Percentiles rank a stretch among this genome's conserved stretches.
These are phyloP conservation scores for Penicillium arizonense DNA, from an alignment of 495 filamentous ascomycete genomes.

Conservation along the genomic window DNA sequence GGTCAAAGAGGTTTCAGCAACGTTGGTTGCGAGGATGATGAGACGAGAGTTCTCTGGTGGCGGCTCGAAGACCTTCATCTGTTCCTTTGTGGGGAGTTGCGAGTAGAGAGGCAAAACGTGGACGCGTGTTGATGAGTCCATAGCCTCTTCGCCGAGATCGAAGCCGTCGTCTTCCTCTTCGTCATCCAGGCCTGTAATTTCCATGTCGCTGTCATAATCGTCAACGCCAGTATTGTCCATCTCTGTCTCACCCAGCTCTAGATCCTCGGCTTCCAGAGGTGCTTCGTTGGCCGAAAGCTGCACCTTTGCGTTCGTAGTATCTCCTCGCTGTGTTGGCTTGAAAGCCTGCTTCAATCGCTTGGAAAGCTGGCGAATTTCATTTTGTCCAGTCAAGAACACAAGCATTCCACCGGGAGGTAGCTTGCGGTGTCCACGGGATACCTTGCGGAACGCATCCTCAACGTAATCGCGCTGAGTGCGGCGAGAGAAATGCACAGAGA, in stretches of 20 bases:
- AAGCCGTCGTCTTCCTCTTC: constrained; percentile 59
- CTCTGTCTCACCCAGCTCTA: constrained; percentile 71
- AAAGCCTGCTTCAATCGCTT: constrained; percentile 76
- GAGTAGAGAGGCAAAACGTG: constrained; percentile 93
- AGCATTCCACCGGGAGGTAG: constrained; percentile 90
- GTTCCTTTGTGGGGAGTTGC: constrained; percentile 88
- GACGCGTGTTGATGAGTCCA: constrained; percentile 66
- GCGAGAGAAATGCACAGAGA: constrained; percentile 85
- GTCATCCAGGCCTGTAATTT: constrained; percentile 49
- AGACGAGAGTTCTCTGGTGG: constrained; percentile 81
- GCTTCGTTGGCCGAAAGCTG: constrained; percentile 74
- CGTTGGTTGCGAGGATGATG: constrained; percentile 92
- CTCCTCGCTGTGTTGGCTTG: constrained; percentile 52
- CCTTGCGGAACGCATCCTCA: constrained; percentile 83
- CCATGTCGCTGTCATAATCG: constrained; percentile 43
- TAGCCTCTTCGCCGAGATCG: constrained; percentile 57
- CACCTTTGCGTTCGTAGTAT: constrained; percentile 59
- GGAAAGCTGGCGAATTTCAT: constrained; percentile 78
- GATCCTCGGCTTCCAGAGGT: constrained; percentile 80
- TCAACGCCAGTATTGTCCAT: constrained; percentile 41
- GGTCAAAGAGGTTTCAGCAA: constrained; percentile 94
- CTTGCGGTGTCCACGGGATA: constrained; percentile 84
- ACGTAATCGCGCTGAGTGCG: constrained; percentile 84
- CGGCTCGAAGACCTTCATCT: constrained; percentile 87
- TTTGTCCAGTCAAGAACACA: constrained; percentile 93